Percentiles rank a stretch among this genome's conserved stretches.
These are phyloP conservation scores for Talaromyces sp. DNA, from an alignment of 2,329 filamentous ascomycete genomes.

Conservation along the genomic window DNA sequence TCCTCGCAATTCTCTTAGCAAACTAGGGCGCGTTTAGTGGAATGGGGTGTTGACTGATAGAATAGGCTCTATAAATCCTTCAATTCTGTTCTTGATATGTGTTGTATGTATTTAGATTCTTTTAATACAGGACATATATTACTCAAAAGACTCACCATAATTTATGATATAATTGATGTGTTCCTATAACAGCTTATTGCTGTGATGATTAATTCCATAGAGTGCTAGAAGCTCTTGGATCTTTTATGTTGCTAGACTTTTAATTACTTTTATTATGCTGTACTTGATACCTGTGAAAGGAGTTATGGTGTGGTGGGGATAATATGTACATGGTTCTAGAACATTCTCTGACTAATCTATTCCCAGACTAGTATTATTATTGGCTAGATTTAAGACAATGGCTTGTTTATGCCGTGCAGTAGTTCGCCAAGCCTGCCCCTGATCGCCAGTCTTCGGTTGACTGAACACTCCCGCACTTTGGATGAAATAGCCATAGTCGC, in stretches of 20 bases:
- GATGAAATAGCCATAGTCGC: too few relatives aligned
- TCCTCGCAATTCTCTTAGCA: not conserved
- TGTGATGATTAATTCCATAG: not conserved
- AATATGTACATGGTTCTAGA: too few relatives aligned
- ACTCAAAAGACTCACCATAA: not conserved
- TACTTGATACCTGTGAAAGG: not conserved
- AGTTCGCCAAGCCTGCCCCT: not conserved
- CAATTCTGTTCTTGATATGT: not conserved
- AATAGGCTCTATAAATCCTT: not conserved
- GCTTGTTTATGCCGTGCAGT: not conserved
- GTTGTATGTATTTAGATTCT: not conserved
- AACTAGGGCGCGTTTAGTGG: not conserved
- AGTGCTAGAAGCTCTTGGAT: constrained; percentile 1
- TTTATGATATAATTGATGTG: not conserved
- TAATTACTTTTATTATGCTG: not conserved
- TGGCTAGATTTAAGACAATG: not conserved
- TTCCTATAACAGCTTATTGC: not conserved
- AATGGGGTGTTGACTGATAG: not conserved
- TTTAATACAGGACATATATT: not conserved
- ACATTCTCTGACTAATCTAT: too few relatives aligned
- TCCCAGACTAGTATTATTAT: not conserved
- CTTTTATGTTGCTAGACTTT: constrained; percentile 1
- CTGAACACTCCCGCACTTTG: not conserved
- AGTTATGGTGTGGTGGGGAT: not conserved
- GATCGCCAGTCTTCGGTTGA: not conserved